phyloP scores from a whole-genome alignment of 768 basidiomycete species.

The Leccinum uliginosum region DNA sequence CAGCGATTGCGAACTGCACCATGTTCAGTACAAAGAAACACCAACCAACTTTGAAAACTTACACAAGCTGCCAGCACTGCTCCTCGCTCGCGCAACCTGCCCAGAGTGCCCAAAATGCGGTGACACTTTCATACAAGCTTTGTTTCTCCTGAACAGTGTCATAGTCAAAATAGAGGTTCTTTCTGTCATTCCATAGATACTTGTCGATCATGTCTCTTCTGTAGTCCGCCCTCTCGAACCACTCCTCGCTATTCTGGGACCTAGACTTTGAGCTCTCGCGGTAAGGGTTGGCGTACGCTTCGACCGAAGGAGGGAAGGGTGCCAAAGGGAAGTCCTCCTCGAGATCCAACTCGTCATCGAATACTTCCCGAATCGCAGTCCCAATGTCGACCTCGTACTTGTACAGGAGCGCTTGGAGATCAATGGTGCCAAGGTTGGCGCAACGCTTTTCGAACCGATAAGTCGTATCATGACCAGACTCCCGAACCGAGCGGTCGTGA shows the following conservation, averaged over 20 bases:
- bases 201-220: slow-evolving; percentile 85
- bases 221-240: slow-evolving; percentile 87
- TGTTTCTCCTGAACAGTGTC: slow-evolving; percentile 90
- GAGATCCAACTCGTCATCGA: slow-evolving; percentile 86
- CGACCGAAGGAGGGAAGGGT: slow-evolving; percentile 83
- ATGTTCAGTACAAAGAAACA: slow-evolving; percentile 14
- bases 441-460: slow-evolving; percentile 98
- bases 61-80: slow-evolving; percentile 92
- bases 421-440: slow-evolving; percentile 94
- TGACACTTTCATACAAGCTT: slow-evolving; percentile 95
- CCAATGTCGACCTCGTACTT: slow-evolving; percentile 99
- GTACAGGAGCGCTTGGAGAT: slow-evolving; percentile 92
- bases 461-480: slow-evolving; percentile 94
- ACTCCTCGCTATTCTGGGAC: slow-evolving; percentile 77
- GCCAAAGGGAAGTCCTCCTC: slow-evolving; percentile 90
- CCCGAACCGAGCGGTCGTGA: slow-evolving; percentile 93
- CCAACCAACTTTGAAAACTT: slow-evolving; percentile 32
- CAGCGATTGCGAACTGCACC: slow-evolving; percentile 69
- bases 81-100: slow-evolving; percentile 96
- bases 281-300: slow-evolving; percentile 59
- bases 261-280: slow-evolving; percentile 57
- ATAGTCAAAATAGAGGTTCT: slow-evolving; percentile 93
- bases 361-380: slow-evolving; percentile 94
- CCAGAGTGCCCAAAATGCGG: slow-evolving; percentile 95
- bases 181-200: slow-evolving; percentile 95